Base-by-base conservation (phyloP, 108 stramenopile genomes). In the Asterionellopsis glacialis region DNA sequence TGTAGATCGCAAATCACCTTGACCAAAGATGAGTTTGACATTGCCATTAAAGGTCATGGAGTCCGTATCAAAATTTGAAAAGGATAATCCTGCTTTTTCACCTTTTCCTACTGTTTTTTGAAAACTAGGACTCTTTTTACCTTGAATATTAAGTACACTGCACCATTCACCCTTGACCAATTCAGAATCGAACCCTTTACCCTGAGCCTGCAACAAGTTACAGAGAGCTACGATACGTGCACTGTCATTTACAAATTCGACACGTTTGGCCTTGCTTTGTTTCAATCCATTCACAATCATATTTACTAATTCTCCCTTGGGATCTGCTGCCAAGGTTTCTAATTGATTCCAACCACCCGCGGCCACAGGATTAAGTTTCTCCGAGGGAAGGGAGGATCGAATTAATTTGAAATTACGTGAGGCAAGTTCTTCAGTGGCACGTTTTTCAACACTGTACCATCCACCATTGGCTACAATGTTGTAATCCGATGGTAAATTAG, bases 81-180 rank as follows among this genome's bases (percentile, higher is more conserved):
- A 63, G 43, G 22, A 24, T 1, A 21, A 45, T 15, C 59, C 64
- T 7, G 50, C 59, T 16, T 51, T 63, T 59, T 74, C 64, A 10
- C 16, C 26, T 26, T 45, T 62, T 43, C 57, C 64, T n/a, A 72
- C 69, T 3, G 67, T n/a, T 41, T 80, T 80, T 52, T 80, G 79
- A 51, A 75, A 51, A 25, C 28, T 58, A 18, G 71, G 67, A 52
- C 49, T 51, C 25, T 74, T 71, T 16, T 61, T 61, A 14, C 66
- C 69, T 44, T 67, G 60, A 41, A 48, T 45, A 41, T 50, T 52
- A 39, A 69, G 61, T 21, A 81, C 74, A n/a, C 45, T 12, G 11
- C 33, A 41, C 80, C 80, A 81, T 45, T 72, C 67, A 16, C 80
- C 80, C 38, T 76, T 73, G 6, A 81, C 67, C 18, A 68, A 19